Evolutionary conservation across 2,329 filamentous ascomycete genomes (phyloP).

Genomic region (Truncatella angustata): DNA sequence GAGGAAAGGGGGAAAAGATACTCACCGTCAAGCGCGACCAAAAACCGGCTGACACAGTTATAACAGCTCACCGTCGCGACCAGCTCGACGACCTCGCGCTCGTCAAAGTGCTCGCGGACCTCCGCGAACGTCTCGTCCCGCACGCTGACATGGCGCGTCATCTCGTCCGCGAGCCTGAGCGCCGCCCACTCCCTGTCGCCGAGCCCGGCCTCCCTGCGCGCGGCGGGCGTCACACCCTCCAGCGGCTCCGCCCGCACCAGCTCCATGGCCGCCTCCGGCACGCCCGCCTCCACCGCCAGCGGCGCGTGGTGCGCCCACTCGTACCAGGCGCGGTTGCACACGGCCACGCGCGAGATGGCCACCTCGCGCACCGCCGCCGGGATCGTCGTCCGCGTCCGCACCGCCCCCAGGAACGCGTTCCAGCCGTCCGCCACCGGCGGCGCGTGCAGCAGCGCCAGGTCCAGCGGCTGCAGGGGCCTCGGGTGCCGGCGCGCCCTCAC

Average conservation of each 20-base stretch:
- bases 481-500: slow-evolving; percentile 65
- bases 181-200: slow-evolving; percentile 65
- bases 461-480: slow-evolving; percentile 70
- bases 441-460: slow-evolving; percentile 72
- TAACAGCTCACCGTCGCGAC: slow-evolving; percentile 73
- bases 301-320: slow-evolving; percentile 82
- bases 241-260: slow-evolving; percentile 34
- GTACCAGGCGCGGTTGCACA: slow-evolving; percentile 79
- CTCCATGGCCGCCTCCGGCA: slow-evolving; percentile 49
- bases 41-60: slow-evolving; percentile 80
- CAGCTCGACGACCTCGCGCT: slow-evolving; percentile 77
- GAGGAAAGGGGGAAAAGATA: slow-evolving; percentile 12
- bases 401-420: slow-evolving; percentile 66
- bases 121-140: slow-evolving; percentile 64
- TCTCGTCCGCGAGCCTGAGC: slow-evolving; percentile 74
- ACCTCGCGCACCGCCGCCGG: slow-evolving; percentile 66
- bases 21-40: slow-evolving; percentile 77
- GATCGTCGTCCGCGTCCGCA: slow-evolving; percentile 54
- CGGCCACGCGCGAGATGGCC: slow-evolving; percentile 77
- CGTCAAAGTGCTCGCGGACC: slow-evolving; percentile 60
- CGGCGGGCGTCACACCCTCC: slow-evolving; percentile 24
- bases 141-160: slow-evolving; percentile 74
- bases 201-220: slow-evolving; percentile 33
- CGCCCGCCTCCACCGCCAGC: slow-evolving; percentile 57
- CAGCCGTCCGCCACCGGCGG: slow-evolving; percentile 74